Evolutionary conservation across 345 rosid species (phyloP).

Genomic region (Geranium brycei): DNA sequence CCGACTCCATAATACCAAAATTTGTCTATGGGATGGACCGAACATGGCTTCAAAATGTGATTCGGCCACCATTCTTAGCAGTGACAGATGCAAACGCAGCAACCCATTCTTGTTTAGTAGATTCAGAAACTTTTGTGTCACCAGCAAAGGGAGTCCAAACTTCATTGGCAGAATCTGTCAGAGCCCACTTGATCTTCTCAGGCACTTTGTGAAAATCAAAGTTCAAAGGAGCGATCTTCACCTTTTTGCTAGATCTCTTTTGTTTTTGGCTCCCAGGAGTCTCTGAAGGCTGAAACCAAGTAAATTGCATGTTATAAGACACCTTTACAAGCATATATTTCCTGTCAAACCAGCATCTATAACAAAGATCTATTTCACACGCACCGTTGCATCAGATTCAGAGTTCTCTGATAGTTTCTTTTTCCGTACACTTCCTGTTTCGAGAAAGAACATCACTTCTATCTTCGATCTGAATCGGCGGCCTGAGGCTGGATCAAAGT

Average conservation of each 20-base stretch:
- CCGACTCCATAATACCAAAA: too few relatives aligned
- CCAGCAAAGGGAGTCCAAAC: background rate
- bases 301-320: background rate
- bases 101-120: background rate
- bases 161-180: background rate
- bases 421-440: conserved; percentile 18
- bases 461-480: conserved; percentile 27
- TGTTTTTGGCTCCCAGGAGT: background rate
- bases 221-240: background rate
- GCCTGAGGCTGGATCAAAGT: conserved; percentile 21
- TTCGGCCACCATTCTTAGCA: background rate
- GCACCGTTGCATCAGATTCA: background rate
- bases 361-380: background rate
- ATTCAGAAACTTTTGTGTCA: background rate
- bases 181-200: background rate
- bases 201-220: background rate
- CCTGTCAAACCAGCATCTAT: too few relatives aligned
- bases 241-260: background rate
- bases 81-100: background rate
- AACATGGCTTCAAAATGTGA: background rate
- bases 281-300: too few relatives aligned
- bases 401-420: conserved; percentile 5
- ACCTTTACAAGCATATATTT: background rate
- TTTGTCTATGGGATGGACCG: too few relatives aligned
- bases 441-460: conserved; percentile 19